phyloP scores from a whole-genome alignment of 345 rosid genomes.

The Tarenaya hassleriana region DNA sequence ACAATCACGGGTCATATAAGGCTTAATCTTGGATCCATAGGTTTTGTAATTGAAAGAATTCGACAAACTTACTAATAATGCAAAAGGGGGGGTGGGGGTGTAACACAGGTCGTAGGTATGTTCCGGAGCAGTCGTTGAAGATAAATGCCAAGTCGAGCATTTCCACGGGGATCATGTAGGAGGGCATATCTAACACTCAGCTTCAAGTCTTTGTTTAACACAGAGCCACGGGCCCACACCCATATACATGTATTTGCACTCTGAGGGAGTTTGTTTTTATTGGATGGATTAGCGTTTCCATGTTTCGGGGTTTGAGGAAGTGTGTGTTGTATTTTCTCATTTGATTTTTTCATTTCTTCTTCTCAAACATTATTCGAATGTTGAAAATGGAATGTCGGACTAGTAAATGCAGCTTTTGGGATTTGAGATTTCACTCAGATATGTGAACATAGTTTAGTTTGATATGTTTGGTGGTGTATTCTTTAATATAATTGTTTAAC shows the following conservation, averaged over 20 bases:
- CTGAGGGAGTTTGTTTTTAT: constrained; percentile 9
- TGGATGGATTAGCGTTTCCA: constrained; percentile 16
- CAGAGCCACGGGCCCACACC: constrained; percentile 16
- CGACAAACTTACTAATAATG: neutral
- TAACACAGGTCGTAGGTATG: constrained; percentile 70
- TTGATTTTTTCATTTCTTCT: no score
- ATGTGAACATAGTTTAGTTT: no score
- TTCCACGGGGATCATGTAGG: constrained; percentile 61
- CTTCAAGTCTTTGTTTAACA: constrained; percentile 6
- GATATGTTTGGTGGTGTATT: no score
- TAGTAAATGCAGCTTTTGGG: no score
- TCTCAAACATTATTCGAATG: no score
- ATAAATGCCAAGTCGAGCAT: constrained; percentile 91
- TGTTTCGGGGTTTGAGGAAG: constrained; percentile 21
- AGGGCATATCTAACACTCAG: constrained; percentile 17
- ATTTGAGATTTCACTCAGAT: no score
- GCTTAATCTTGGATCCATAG: no score
- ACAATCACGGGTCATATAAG: no score
- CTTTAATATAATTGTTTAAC: neutral
- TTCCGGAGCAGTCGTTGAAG: constrained; percentile 82
- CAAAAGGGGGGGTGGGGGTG: neutral
- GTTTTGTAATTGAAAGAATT: neutral
- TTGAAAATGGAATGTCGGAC: no score
- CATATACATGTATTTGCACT: constrained; percentile 17
- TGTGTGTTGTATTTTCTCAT: no score